These are phyloP conservation scores for Chenopodium suecicum DNA, from an alignment of 148 eudicot genomes.

Conservation along the genomic window DNA sequence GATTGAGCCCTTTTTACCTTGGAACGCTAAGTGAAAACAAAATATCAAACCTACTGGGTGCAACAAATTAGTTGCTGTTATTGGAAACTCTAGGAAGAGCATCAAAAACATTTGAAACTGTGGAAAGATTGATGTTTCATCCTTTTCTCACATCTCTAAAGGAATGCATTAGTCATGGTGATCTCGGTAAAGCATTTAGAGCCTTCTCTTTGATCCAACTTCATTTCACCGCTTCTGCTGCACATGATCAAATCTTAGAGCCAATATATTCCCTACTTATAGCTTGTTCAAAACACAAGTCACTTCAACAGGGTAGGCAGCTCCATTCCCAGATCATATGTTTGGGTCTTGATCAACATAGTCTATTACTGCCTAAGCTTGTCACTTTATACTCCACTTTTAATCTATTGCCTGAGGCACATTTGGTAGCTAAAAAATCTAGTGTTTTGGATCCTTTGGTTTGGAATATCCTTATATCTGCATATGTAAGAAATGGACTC, in stretches of 20 bases:
- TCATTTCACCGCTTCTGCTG: constrained; percentile 33
- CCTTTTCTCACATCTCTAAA: constrained; percentile 51
- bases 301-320: constrained; percentile 58
- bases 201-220: constrained; percentile 44
- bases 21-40: constrained; percentile 41
- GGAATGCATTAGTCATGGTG: constrained; percentile 48
- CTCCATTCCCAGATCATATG: constrained; percentile 54
- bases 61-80: constrained; percentile 14
- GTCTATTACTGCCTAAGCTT: constrained; percentile 51
- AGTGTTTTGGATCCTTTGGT: constrained; percentile 47
- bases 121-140: constrained; percentile 48
- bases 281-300: constrained; percentile 48
- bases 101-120: constrained; percentile 13
- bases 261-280: constrained; percentile 54
- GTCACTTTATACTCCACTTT: constrained; percentile 56
- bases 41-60: constrained; percentile 19
- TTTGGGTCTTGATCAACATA: constrained; percentile 51
- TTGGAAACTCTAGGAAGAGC: constrained; percentile 13
- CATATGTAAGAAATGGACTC: constrained; percentile 52
- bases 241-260: constrained; percentile 36
- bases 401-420: constrained; percentile 54
- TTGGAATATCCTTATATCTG: constrained; percentile 82
- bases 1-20: constrained; percentile 47
- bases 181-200: constrained; percentile 51
- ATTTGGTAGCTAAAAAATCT: constrained; percentile 45